A percentile compares a stretch with the other conserved stretches of the same genome.
Evolutionary conservation across 441 rosid genomes (phyloP).

Genomic region (Populus hybrid): DNA sequence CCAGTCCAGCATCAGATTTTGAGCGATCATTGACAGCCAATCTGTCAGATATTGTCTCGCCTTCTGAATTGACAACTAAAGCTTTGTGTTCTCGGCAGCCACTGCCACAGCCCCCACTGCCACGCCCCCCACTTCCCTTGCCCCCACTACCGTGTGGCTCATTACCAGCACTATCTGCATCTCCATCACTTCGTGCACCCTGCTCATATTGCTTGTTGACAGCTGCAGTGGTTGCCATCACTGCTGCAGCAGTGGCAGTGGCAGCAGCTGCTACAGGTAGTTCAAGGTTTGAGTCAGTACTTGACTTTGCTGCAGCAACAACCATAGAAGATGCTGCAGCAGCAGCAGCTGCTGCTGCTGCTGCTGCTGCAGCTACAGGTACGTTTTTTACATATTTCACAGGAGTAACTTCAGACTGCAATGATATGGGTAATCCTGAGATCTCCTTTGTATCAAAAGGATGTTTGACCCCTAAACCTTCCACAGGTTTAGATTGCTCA

Average conservation of each 20-base stretch:
- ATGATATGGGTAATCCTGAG: constrained; percentile 33
- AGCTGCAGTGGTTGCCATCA: constrained; percentile 86
- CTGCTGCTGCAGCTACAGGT: constrained; percentile 87
- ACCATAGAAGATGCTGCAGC: constrained; percentile 96
- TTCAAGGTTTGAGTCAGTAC: constrained; percentile 61
- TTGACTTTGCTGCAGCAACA: constrained; percentile 76
- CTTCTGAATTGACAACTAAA: constrained; percentile 45
- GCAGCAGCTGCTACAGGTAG: constrained; percentile 97
- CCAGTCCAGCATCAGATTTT: constrained; percentile 63
- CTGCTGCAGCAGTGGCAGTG: constrained; percentile 94
- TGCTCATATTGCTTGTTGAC: constrained; percentile 68
- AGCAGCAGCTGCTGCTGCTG: constrained; percentile 93
- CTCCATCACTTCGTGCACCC: constrained; percentile 51
- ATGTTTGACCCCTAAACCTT: constrained; percentile 31
- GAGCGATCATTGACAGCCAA: constrained; percentile 59
- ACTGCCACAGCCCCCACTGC: constrained; percentile 31
- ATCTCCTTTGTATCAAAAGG: constrained; percentile 34
- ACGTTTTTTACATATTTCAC: constrained; percentile 50
- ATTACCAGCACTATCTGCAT: constrained; percentile 42
- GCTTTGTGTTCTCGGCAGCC: constrained; percentile 42
- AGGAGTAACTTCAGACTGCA: constrained; percentile 48
- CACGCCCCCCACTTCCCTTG: constrained; percentile 4
- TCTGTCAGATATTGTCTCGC: constrained; percentile 60
- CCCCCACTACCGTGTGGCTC: constrained; percentile 49
- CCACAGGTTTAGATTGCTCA: constrained; percentile 38